Percentiles rank a stretch among this genome's conserved stretches.
These are phyloP conservation scores for Pseudotsuga menziesii DNA, from an alignment of 75 land plant species.

Conservation along the genomic window DNA sequence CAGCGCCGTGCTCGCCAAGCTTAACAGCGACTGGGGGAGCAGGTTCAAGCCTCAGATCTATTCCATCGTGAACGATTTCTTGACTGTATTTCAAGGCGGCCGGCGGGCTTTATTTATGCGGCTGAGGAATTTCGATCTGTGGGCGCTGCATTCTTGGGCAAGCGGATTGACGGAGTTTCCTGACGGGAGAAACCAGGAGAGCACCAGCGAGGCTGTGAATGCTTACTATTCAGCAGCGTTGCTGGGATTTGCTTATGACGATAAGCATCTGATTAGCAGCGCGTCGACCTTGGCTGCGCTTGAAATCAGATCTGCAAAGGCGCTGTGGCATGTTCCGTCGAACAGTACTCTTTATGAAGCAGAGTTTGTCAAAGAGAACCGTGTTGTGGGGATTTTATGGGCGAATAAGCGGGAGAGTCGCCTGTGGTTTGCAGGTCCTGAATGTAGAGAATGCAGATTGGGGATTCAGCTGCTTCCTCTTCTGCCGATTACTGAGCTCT, in stretches of 20 bases:
- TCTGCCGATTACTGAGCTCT: conserved; percentile 65
- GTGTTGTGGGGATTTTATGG: conserved; percentile 85
- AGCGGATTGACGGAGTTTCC: conserved; percentile 26
- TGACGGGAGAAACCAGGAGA: conserved; percentile 40
- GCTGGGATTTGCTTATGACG: conserved; percentile 25
- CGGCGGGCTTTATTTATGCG: background rate
- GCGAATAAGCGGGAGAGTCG: conserved; percentile 84
- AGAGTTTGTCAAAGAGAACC: conserved; percentile 62
- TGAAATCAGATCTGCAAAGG: conserved; percentile 20
- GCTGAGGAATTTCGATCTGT: conserved; percentile 21
- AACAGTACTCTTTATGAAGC: conserved; percentile 37
- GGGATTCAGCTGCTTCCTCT: conserved; percentile 90
- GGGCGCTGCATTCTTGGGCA: conserved; percentile 41
- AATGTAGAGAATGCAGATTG: conserved; percentile 68
- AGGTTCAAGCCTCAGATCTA: conserved; percentile 19
- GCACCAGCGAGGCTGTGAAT: conserved; percentile 37
- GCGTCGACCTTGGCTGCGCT: conserved; percentile 27
- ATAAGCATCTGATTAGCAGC: background rate
- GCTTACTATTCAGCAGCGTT: conserved; percentile 36
- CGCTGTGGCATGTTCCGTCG: conserved; percentile 20
- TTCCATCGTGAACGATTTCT: conserved; percentile 18
- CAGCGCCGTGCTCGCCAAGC: conserved; percentile 32
- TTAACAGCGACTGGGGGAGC: conserved; percentile 18
- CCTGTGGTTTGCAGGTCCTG: conserved; percentile 87
- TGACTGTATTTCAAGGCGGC: conserved; percentile 1